phyloP scores from a whole-genome alignment of 1,284 basidiomycete species.

The Amylostereum chailletii region DNA sequence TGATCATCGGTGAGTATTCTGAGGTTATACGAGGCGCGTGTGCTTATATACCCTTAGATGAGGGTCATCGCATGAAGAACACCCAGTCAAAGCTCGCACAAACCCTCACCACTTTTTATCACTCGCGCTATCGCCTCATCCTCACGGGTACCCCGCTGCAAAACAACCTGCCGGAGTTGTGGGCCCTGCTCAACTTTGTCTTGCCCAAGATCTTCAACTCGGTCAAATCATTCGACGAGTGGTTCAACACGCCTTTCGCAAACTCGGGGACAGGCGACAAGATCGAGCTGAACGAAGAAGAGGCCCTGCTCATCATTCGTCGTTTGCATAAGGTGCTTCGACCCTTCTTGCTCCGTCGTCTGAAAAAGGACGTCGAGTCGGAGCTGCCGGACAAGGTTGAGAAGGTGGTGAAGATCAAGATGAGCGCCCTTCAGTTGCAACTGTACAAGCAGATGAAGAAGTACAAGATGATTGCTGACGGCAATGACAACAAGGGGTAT shows the following conservation, averaged over 20 bases:
- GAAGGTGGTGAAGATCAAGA: constrained; percentile 97
- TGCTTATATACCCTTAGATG: constrained; percentile 39
- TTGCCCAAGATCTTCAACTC: constrained; percentile 99
- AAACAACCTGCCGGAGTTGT: constrained; percentile 97
- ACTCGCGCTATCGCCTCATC: constrained; percentile 90
- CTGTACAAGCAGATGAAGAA: constrained; percentile 98
- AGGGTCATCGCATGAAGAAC: constrained; percentile 99
- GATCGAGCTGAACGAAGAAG: constrained; percentile 99
- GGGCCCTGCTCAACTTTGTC: constrained; percentile 97
- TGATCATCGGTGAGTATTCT: constrained; percentile 78
- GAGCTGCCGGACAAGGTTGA: constrained; percentile 99
- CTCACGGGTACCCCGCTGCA: constrained; percentile 97
- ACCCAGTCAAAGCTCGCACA: constrained; percentile 92
- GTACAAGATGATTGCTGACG: constrained; percentile 92
- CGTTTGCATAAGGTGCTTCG: constrained; percentile 97
- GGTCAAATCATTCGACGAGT: constrained; percentile 98
- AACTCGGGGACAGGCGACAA: constrained; percentile 95
- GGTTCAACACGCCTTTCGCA: constrained; percentile 99
- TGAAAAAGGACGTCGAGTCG: constrained; percentile 98
- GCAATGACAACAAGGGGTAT: constrained; percentile 71
- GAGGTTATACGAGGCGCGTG: background rate
- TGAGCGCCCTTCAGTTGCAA: constrained; percentile 92
- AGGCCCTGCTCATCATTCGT: constrained; percentile 94
- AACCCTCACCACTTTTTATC: constrained; percentile 91
- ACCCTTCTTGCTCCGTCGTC: constrained; percentile 90